phyloP scores from a whole-genome alignment of 2,329 filamentous ascomycete genomes.

The Alternaria rosae region DNA sequence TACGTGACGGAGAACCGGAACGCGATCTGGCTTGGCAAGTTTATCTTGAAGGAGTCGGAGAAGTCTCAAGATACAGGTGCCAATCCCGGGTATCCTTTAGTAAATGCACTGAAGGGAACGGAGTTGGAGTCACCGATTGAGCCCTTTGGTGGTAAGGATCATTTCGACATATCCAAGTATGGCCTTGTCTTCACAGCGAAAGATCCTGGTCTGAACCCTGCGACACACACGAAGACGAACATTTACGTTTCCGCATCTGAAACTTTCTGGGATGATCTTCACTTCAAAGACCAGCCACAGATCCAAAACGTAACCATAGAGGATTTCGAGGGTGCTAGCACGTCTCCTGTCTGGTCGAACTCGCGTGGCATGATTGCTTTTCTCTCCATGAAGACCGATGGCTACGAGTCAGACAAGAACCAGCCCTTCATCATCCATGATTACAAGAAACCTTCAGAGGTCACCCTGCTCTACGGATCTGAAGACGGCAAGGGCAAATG shows the following conservation, averaged over 20 bases:
- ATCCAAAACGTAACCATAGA: constrained; percentile 65
- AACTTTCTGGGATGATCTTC: constrained; percentile 58
- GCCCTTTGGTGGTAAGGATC: constrained; percentile 79
- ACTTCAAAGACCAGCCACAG: constrained; percentile 16
- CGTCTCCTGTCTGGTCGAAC: constrained; percentile 75
- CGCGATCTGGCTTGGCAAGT: constrained; percentile 74
- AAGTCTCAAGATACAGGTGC: not conserved
- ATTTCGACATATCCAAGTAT: constrained; percentile 75
- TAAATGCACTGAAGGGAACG: constrained; percentile 69
- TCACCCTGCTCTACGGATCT: constrained; percentile 67
- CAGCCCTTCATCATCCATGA: constrained; percentile 71
- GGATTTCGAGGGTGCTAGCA: constrained; percentile 69
- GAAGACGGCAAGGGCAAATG: constrained; percentile 68
- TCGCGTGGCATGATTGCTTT: constrained; percentile 77
- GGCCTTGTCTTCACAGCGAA: constrained; percentile 79
- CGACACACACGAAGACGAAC: constrained; percentile 81
- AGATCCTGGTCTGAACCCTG: constrained; percentile 73
- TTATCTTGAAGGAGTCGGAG: constrained; percentile 48
- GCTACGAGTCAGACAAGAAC: constrained; percentile 84
- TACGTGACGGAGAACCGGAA: constrained; percentile 74
- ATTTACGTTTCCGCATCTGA: constrained; percentile 72
- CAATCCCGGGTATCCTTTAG: constrained; percentile 51
- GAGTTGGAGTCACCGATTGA: constrained; percentile 72
- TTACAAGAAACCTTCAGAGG: constrained; percentile 62
- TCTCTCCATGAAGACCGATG: constrained; percentile 75